Percentiles rank a stretch among this genome's conserved stretches.
Evolutionary conservation across 768 basidiomycete genomes (phyloP).

Genomic region (Cystofilobasidium capitatum): DNA sequence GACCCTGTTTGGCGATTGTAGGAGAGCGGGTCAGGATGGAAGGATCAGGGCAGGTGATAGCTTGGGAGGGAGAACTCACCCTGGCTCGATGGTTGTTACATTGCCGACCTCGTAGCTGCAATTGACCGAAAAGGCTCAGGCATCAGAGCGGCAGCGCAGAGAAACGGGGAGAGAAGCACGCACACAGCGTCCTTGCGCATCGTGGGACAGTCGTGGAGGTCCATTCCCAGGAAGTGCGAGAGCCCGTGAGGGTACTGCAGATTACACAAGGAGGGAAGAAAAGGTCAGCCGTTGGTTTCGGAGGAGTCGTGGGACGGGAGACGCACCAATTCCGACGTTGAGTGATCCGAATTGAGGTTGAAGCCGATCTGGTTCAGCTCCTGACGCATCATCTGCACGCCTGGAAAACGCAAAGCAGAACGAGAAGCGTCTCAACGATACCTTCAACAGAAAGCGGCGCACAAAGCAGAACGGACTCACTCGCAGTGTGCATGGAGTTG

Average conservation of each 20-base stretch:
- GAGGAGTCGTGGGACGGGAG: too few relatives aligned
- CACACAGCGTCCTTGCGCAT: constrained; percentile 37
- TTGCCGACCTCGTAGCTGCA: constrained; percentile 62
- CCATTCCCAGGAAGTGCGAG: constrained; percentile 85
- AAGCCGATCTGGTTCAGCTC: constrained; percentile 76
- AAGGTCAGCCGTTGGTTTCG: not conserved
- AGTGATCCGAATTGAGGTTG: constrained; percentile 51
- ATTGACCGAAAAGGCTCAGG: not conserved
- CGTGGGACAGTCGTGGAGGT: constrained; percentile 71
- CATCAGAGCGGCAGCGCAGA: not conserved
- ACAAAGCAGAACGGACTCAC: constrained; percentile 29
- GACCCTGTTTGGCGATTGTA: constrained; percentile 47
- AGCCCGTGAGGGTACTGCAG: constrained; percentile 75
- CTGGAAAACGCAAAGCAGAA: not conserved
- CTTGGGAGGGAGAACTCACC: constrained; percentile 31
- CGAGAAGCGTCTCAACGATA: not conserved
- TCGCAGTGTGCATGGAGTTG: constrained; percentile 65
- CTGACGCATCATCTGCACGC: constrained; percentile 45
- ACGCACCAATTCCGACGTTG: constrained; percentile 52
- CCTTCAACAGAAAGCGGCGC: not conserved
- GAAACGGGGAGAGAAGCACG: constrained; percentile 27
- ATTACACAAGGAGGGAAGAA: not conserved
- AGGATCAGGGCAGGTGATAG: too few relatives aligned
- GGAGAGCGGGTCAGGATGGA: not conserved
- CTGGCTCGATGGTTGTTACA: constrained; percentile 88